phyloP scores from a whole-genome alignment of 192 early-diverging fungal genomes.

The Lobosporangium transversale region DNA sequence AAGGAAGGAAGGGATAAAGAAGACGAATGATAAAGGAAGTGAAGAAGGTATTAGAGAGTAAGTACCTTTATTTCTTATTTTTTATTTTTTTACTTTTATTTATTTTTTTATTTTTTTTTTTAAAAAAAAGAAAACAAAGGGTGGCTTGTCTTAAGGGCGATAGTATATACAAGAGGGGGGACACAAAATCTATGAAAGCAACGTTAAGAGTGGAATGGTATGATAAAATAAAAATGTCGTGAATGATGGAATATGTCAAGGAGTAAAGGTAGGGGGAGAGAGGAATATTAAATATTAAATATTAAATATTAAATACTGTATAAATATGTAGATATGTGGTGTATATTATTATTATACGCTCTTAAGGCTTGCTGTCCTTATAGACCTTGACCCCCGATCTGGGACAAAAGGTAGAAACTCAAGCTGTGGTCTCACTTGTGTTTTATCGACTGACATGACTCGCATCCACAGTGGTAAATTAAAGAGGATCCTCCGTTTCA shows the following conservation, averaged over 20 bases:
- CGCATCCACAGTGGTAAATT: constrained; percentile 19
- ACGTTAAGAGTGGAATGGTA: no score
- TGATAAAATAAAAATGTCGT: no score
- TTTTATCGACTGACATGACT: constrained; percentile 12
- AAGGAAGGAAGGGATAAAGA: neutral
- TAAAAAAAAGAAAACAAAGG: neutral
- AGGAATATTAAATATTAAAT: no score
- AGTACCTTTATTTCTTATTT: no score
- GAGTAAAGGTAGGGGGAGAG: no score
- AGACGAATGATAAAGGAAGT: no score
- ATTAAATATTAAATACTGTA: no score
- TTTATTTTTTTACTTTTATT: constrained; percentile 15
- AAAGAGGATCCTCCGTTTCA: constrained; percentile 34
- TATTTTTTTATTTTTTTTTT: constrained; percentile 8
- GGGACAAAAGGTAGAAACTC: constrained; percentile 17
- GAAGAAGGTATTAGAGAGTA: no score
- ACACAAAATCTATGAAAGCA: no score
- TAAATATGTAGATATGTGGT: neutral
- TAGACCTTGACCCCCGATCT: constrained; percentile 14
- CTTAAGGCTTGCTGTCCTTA: neutral
- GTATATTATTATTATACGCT: neutral
- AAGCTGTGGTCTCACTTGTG: constrained; percentile 26
- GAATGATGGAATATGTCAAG: no score
- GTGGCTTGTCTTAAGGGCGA: no score
- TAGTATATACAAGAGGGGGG: no score